Evolutionary conservation across 495 filamentous ascomycete genomes (phyloP).

Genomic region (Staphylotrichum longicolle): DNA sequence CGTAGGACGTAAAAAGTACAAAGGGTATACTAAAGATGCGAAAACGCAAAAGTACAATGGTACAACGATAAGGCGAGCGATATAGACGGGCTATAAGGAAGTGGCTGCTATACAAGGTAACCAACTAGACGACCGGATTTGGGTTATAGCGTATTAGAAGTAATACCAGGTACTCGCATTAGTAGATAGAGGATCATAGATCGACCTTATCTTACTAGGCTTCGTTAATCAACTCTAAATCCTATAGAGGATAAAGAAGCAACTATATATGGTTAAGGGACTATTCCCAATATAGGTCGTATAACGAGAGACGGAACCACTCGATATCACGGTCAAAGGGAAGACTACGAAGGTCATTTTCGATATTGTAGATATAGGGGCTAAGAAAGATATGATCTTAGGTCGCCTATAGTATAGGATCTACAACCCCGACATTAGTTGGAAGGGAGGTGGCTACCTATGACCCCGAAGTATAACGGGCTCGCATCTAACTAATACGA

Average conservation of each 20-base stretch:
- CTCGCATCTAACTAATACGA: too few relatives aligned
- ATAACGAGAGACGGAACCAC: background rate
- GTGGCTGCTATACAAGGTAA: background rate
- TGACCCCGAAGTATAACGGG: background rate
- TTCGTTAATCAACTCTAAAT: background rate
- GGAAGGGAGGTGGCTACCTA: slow-evolving; percentile 6
- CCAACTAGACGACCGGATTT: background rate
- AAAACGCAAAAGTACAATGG: too few relatives aligned
- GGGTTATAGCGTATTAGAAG: background rate
- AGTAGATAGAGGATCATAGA: background rate
- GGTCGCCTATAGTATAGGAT: background rate
- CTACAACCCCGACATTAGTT: slow-evolving; percentile 4
- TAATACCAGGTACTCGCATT: background rate
- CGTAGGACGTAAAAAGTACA: too few relatives aligned
- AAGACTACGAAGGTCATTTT: background rate
- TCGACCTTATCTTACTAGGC: background rate
- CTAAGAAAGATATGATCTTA: background rate
- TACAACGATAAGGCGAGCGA: too few relatives aligned
- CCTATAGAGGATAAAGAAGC: background rate
- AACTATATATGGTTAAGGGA: background rate
- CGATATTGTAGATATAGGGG: slow-evolving; percentile 5
- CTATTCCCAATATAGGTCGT: background rate
- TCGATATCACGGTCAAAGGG: background rate
- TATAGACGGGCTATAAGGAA: too few relatives aligned
- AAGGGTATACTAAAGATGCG: too few relatives aligned